Evolutionary conservation across 352 stramenopile species (phyloP).

Genomic region (Globisporangium ultimum): DNA sequence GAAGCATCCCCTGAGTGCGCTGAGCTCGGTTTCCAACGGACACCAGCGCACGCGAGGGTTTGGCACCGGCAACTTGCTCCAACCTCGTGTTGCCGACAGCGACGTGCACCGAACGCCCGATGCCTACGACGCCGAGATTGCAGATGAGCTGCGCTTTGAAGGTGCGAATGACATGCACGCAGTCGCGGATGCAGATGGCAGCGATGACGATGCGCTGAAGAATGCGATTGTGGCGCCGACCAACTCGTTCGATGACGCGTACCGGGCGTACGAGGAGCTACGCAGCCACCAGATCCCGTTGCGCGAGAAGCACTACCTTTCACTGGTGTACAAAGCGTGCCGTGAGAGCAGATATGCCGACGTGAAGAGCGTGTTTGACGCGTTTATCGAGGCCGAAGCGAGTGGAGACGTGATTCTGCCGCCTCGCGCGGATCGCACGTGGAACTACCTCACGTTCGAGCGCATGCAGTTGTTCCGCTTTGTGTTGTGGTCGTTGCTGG

Average conservation of each 20-base stretch:
- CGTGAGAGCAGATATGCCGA: slow-evolving; percentile 26
- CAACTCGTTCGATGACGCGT: slow-evolving; percentile 3
- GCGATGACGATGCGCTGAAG: slow-evolving; percentile 10
- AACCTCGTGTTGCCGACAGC: neutral
- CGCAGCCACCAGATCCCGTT: slow-evolving; percentile 17
- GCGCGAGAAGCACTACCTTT: slow-evolving; percentile 40
- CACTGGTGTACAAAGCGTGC: slow-evolving; percentile 63
- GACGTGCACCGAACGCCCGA: neutral
- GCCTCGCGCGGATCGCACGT: slow-evolving; percentile 26
- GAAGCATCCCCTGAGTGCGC: neutral
- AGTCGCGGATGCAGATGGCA: neutral
- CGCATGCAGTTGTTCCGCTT: slow-evolving; percentile 61
- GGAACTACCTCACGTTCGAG: slow-evolving; percentile 32
- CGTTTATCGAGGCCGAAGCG: slow-evolving; percentile 34
- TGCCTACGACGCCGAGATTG: too few relatives aligned
- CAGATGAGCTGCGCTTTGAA: too few relatives aligned
- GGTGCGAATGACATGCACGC: too few relatives aligned
- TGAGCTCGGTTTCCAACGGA: neutral
- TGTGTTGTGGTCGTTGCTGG: slow-evolving; percentile 63
- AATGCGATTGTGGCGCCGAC: neutral
- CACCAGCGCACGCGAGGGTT: slow-evolving; percentile 5
- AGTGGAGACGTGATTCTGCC: slow-evolving; percentile 18
- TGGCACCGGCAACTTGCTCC: slow-evolving; percentile 3
- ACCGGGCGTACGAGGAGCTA: slow-evolving; percentile 11
- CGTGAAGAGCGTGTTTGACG: slow-evolving; percentile 35